A percentile compares a stretch with the other conserved stretches of the same genome.
Evolutionary conservation across 108 stramenopile genomes (phyloP).

Genomic region (Cyclostephanos invisitatus): DNA sequence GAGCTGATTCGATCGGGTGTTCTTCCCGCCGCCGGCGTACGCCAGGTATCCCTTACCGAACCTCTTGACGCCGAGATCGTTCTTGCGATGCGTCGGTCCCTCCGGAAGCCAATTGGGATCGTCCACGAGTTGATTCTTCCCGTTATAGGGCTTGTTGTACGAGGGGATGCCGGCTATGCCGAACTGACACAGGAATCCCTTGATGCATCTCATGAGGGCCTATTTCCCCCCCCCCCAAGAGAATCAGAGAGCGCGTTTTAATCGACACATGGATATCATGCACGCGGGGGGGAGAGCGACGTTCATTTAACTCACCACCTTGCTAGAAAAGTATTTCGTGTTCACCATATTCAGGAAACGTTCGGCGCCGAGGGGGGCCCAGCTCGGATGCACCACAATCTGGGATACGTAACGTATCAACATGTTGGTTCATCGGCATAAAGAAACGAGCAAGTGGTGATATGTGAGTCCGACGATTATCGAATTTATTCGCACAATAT

Average conservation of each 20-base stretch:
- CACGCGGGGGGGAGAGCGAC: background rate
- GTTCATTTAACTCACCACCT: slow-evolving; percentile 34
- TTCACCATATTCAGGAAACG: slow-evolving; percentile 82
- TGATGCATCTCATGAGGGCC: slow-evolving; percentile 82
- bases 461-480: no score
- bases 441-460: no score
- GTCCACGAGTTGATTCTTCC: slow-evolving; percentile 50
- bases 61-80: slow-evolving; percentile 69
- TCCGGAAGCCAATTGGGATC: slow-evolving; percentile 85
- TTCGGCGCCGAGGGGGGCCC: slow-evolving; percentile 83
- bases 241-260: background rate
- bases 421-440: no score
- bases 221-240: background rate
- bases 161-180: slow-evolving; percentile 68
- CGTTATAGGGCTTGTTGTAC: slow-evolving; percentile 44
- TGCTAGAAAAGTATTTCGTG: slow-evolving; percentile 62
- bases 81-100: slow-evolving; percentile 64
- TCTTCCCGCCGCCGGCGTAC: slow-evolving; percentile 70
- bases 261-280: no score
- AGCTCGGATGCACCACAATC: slow-evolving; percentile 68
- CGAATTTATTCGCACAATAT: background rate
- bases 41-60: slow-evolving; percentile 75
- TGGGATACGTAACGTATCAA: slow-evolving; percentile 2
- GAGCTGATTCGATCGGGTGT: slow-evolving; percentile 65
- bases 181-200: slow-evolving; percentile 85